Evolutionary conservation across 176 grass and related monocot species (phyloP).

Genomic region (Musa acuminata): DNA sequence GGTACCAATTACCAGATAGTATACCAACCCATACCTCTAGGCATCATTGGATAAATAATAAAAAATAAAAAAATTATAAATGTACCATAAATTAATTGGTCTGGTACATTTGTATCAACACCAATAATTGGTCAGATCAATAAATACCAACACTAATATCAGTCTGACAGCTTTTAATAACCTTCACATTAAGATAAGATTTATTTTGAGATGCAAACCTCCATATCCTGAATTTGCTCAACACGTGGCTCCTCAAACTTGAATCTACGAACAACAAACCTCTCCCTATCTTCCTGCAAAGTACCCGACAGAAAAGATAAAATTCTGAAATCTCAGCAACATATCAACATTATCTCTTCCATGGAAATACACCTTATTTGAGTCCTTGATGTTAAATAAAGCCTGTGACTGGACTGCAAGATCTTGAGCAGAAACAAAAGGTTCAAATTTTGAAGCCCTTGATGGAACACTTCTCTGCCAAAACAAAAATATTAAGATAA

Average conservation of each 20-base stretch:
- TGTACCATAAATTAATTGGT: no score
- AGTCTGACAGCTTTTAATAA: no score
- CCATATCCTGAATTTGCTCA: conserved; percentile 91
- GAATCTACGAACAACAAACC: conserved; percentile 69
- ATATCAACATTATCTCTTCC: background rate
- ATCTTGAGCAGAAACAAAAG: conserved; percentile 66
- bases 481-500: conserved; percentile 11
- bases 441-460: conserved; percentile 44
- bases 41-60: no score
- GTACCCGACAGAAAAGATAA: conserved; percentile 12
- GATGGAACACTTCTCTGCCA: conserved; percentile 60
- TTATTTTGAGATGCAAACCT: conserved; percentile 41
- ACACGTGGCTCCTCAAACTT: conserved; percentile 94
- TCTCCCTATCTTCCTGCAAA: conserved; percentile 88
- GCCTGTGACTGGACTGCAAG: conserved; percentile 53
- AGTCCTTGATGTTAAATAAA: conserved; percentile 93
- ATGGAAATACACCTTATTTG: conserved; percentile 62
- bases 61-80: no score
- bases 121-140: no score
- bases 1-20: no score
- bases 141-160: no score
- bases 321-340: conserved; percentile 19
- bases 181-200: conserved; percentile 9
- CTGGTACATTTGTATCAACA: no score
- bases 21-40: no score